Percentiles rank a stretch among this genome's conserved stretches.
Evolutionary conservation across 2,329 filamentous ascomycete genomes (phyloP).

Genomic region (Pseudodiploospora longispora): DNA sequence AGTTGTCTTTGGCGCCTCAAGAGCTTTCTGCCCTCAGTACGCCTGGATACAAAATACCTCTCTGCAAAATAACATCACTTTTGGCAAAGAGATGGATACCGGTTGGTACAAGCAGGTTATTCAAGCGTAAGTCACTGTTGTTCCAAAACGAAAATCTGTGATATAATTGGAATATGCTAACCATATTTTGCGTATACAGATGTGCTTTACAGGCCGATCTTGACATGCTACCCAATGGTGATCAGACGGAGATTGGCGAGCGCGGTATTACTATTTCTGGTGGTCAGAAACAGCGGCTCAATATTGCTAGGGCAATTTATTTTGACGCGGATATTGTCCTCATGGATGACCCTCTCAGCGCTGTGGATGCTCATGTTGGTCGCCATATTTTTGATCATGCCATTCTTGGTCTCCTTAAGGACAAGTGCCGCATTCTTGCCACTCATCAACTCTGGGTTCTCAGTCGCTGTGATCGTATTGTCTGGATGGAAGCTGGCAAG

Average conservation of each 20-base stretch:
- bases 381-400: conserved; percentile 85
- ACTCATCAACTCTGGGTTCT: conserved; percentile 95
- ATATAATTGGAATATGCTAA: conserved; percentile 2
- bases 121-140: conserved; percentile 48
- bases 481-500: conserved; percentile 83
- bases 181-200: conserved; percentile 22
- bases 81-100: conserved; percentile 69
- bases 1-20: conserved; percentile 65
- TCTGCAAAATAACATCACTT: conserved; percentile 81
- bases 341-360: conserved; percentile 62
- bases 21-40: conserved; percentile 92
- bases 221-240: conserved; percentile 86
- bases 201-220: conserved; percentile 81
- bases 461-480: conserved; percentile 80
- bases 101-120: conserved; percentile 81
- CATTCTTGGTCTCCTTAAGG: conserved; percentile 77
- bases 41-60: conserved; percentile 96
- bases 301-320: conserved; percentile 78
- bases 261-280: conserved; percentile 92
- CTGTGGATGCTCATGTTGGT: conserved; percentile 63
- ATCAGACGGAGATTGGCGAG: conserved; percentile 89
- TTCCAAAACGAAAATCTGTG: background rate
- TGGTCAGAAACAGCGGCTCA: conserved; percentile 89
- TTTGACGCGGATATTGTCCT: conserved; percentile 60
- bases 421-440: conserved; percentile 85